Percentiles rank a stretch among this genome's conserved stretches.
These are phyloP conservation scores for Clitocybe nebularis DNA, from an alignment of 1,284 basidiomycete species.

Conservation along the genomic window DNA sequence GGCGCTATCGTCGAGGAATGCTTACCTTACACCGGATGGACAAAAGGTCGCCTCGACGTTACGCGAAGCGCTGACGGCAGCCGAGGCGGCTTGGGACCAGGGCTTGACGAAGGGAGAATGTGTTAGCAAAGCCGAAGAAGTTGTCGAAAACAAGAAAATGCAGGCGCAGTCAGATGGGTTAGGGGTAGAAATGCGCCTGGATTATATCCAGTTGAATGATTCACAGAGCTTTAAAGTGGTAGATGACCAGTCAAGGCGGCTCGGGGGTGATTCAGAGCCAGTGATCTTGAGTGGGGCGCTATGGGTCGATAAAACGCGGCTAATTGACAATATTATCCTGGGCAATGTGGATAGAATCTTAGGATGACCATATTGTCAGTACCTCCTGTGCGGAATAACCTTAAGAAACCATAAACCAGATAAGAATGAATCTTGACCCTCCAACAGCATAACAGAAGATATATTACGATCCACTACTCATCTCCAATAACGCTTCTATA, in stretches of 20 bases:
- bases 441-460: background rate
- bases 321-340: conserved; percentile 92
- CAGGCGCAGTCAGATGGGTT: conserved; percentile 38
- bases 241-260: conserved; percentile 27
- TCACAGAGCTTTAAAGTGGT: conserved; percentile 70
- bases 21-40: conserved; percentile 72
- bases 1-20: conserved; percentile 90
- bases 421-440: too few relatives aligned
- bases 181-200: conserved; percentile 59
- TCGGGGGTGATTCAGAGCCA: conserved; percentile 32
- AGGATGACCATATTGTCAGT: conserved; percentile 13
- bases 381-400: too few relatives aligned
- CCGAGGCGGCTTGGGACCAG: conserved; percentile 48
- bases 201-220: conserved; percentile 92
- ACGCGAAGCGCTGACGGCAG: conserved; percentile 63
- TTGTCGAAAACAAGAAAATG: conserved; percentile 32
- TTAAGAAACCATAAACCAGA: too few relatives aligned
- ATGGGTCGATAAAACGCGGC: conserved; percentile 81
- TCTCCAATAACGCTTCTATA: conserved; percentile 82
- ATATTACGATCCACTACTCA: conserved; percentile 51
- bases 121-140: conserved; percentile 40
- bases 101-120: conserved; percentile 52
- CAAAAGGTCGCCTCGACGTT: conserved; percentile 70
- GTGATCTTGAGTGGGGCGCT: conserved; percentile 87
- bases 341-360: conserved; percentile 42